Base-by-base conservation (phyloP, 208 protist genomes). In the Trypanosoma mega region DNA sequence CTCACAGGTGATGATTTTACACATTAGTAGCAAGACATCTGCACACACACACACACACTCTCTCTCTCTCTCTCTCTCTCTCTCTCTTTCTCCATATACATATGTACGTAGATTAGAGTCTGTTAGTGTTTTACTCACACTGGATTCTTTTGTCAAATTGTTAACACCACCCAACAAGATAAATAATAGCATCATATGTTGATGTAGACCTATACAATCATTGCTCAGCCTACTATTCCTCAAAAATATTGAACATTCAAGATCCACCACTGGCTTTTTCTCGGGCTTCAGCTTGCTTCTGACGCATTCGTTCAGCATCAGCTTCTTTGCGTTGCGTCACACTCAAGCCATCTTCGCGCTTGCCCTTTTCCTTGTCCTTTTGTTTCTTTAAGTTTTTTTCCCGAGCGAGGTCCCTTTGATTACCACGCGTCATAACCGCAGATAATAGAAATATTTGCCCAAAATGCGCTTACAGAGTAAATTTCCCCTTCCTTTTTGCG, bases 391-490 rank as follows among this genome's bases (percentile, higher is more conserved):
- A 33, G 41, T 86, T 84, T 60, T 94, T 96, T 68, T 93, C 87
- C 20, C 90, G 81, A 4, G 87, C 90, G 58, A 92, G 85, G 48
- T 96, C 87, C 43, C 90, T 75, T 74, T 96, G 90, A 49, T 96
- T 94, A 5, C 90, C 90, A 29, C 90, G 87, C 53, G 90, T 69
- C 90, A 96, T 96, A 68, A 43, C 34, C 37, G 11, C 12, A 26
- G 43, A n/a, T 16, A 1, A 2, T 1, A 31, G 48, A 11, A 5
- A 57, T 57, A 16, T 20, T 21, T 9, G 18, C 31, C 33, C 20
- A 5, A 2, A 37, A 14, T 31, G 21, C 21, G 36, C 31, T 3
- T 34, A 54, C 36, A 36, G 3, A 27, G 11, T 20, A 49, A 29
- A 29, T 27, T 24, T 18, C 24, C 41, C 3, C 18, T 51, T 12